Base-by-base conservation (phyloP, 73 alveolate genomes). In the Paramecium octaurelia region DNA sequence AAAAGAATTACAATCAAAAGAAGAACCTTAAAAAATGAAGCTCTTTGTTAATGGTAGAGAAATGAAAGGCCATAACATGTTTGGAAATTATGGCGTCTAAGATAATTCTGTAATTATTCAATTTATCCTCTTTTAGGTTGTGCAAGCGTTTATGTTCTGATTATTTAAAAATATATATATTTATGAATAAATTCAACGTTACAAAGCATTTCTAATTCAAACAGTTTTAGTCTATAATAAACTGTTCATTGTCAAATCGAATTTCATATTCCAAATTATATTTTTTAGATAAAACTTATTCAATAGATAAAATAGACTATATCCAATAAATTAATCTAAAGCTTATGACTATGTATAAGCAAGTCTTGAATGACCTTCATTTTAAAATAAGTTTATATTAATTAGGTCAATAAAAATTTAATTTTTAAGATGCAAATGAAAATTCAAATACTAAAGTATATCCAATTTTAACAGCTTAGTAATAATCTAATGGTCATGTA, bases 41-140 rank as follows among this genome's bases (percentile, higher is more conserved):
- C 44, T 80, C 1, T 80, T 80, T 46, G 31, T 42, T 7, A 44
- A 42, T 80, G 91, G 91, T 42, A 80, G 73, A 43, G 91, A 80
- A 46, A 40, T 80, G 73, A 21, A 23, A 21, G 76, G 64, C 20
- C 91, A 80, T 46, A 34, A 80, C 16, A 31, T 31, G 91, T 31
- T 80, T 80, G 91, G 91, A 46, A 80, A 80, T 80, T 80, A 80
- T 80, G 91, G 91, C 1, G 91, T 80, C n/a, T 9, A 44, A 23
- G 76, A 80, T 2, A 48, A 48, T 23, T 35, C 88, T 35, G 88
- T 75, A 42, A 3, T 8, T 75, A 64, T 12, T 64, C 18, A 14
- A 64, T 4, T 11, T 64, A 64, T 64, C 31, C 4, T 54, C 31
- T 10, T 6, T 27, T 31, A 64, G 84, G 84, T 64, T 9, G 84